A percentile compares a stretch with the other conserved stretches of the same genome.
Evolutionary conservation across 1,284 basidiomycete species (phyloP).

Genomic region (Puccinia coronata): DNA sequence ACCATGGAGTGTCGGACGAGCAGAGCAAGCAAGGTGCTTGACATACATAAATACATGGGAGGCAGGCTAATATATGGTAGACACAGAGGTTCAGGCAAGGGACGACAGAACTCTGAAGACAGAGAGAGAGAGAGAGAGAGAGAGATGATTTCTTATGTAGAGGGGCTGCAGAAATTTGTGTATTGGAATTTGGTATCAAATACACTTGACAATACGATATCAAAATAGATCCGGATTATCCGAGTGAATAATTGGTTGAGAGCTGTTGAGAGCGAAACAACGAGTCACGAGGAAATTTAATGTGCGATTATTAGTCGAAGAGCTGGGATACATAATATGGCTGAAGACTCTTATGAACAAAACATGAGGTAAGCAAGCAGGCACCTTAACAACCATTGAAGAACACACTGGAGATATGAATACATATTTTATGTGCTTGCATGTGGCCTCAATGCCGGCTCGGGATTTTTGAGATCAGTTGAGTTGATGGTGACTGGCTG

Average conservation of each 20-base stretch:
- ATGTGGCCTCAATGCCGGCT: too few species aligned
- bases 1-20: constrained; percentile 2
- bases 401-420: not conserved
- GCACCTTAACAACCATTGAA: not conserved
- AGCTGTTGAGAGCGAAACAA: not conserved
- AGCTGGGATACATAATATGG: too few species aligned
- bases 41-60: constrained; percentile 13
- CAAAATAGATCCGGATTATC: constrained; percentile 10
- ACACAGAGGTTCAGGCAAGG: not conserved
- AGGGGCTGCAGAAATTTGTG: not conserved
- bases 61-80: too few species aligned
- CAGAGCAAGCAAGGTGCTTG: not conserved
- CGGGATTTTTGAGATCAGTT: too few species aligned
- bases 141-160: not conserved
- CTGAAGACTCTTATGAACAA: too few species aligned
- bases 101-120: not conserved
- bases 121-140: not conserved
- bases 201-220: not conserved
- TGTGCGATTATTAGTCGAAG: too few species aligned
- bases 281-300: too few species aligned
- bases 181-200: not conserved
- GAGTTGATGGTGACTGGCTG: too few species aligned
- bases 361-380: not conserved
- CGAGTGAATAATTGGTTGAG: not conserved
- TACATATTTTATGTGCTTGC: not conserved